Conservation (phyloP, 345 rosid species). For the Euphorbia pulcherrima region DNA sequence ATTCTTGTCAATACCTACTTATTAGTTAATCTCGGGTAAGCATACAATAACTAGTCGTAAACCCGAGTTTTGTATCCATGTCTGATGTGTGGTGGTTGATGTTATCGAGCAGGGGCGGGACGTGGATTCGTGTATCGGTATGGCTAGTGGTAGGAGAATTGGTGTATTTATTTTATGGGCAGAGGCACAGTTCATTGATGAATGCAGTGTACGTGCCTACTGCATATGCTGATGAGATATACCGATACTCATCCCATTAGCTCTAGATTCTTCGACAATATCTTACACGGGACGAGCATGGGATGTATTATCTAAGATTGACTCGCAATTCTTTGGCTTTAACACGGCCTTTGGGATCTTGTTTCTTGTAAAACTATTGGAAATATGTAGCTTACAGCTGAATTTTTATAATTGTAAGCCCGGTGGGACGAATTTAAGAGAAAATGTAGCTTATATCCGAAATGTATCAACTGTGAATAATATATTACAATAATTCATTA, state of each 20-base stretch:
- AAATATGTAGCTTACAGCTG: neutral
- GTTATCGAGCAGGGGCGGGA: constrained; percentile 37
- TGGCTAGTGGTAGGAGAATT: constrained; percentile 64
- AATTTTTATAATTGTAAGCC: too few species aligned
- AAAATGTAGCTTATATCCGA: neutral
- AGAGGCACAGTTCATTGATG: constrained; percentile 55
- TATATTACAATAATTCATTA: neutral
- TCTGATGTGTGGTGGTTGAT: neutral
- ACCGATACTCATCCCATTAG: constrained; percentile 39
- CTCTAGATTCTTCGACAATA: constrained; percentile 21
- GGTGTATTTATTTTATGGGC: constrained; percentile 64
- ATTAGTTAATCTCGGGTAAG: constrained; percentile 62
- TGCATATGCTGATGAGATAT: constrained; percentile 55
- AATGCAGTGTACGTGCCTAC: constrained; percentile 67
- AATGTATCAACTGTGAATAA: neutral
- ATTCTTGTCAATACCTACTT: constrained; percentile 54
- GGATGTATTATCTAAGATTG: too few species aligned
- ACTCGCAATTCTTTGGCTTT: neutral
- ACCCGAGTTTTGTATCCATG: too few species aligned
- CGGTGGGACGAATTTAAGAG: too few species aligned
- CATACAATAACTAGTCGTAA: neutral
- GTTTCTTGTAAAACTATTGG: neutral
- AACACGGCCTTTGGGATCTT: neutral
- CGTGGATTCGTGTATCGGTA: constrained; percentile 74
- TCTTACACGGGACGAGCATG: too few species aligned